Percentiles rank a stretch among this genome's conserved stretches.
Evolutionary conservation across 2,329 filamentous ascomycete species (phyloP).

Genomic region (Penicillium brevicompactum): DNA sequence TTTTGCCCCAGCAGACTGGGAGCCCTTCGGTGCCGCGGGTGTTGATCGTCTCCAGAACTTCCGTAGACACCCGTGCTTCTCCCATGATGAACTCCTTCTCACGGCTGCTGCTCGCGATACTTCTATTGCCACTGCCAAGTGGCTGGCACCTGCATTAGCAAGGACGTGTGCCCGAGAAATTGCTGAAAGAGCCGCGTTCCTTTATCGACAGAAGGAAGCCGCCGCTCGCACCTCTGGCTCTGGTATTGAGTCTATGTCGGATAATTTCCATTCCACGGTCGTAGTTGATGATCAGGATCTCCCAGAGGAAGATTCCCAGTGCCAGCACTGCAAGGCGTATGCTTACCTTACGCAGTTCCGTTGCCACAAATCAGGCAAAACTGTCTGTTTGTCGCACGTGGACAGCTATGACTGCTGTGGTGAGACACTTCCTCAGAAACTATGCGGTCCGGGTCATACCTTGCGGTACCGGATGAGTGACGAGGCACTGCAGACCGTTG

Average conservation of each 20-base stretch:
- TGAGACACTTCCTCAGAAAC: constrained; percentile 65
- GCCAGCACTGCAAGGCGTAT: constrained; percentile 88
- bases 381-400: constrained; percentile 80
- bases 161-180: constrained; percentile 76
- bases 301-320: constrained; percentile 90
- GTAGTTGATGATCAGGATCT: constrained; percentile 72
- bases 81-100: constrained; percentile 90
- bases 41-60: constrained; percentile 86
- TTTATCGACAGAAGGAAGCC: constrained; percentile 63
- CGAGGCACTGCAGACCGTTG: constrained; percentile 65
- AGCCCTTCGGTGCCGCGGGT: constrained; percentile 83
- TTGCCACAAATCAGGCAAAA: constrained; percentile 78
- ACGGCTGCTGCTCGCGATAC: constrained; percentile 82
- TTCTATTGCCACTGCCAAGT: constrained; percentile 88
- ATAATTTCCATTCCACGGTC: constrained; percentile 62
- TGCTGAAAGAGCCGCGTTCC: constrained; percentile 67
- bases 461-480: constrained; percentile 77
- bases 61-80: constrained; percentile 91
- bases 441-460: constrained; percentile 68
- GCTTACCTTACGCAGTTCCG: constrained; percentile 88
- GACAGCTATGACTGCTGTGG: constrained; percentile 81
- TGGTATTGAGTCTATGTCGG: constrained; percentile 45
- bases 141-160: constrained; percentile 85
- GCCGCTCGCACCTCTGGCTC: constrained; percentile 59
- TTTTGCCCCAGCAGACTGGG: constrained; percentile 94